phyloP scores from a whole-genome alignment of 2,329 filamentous ascomycete genomes.

The Fusarium oxysporum region DNA sequence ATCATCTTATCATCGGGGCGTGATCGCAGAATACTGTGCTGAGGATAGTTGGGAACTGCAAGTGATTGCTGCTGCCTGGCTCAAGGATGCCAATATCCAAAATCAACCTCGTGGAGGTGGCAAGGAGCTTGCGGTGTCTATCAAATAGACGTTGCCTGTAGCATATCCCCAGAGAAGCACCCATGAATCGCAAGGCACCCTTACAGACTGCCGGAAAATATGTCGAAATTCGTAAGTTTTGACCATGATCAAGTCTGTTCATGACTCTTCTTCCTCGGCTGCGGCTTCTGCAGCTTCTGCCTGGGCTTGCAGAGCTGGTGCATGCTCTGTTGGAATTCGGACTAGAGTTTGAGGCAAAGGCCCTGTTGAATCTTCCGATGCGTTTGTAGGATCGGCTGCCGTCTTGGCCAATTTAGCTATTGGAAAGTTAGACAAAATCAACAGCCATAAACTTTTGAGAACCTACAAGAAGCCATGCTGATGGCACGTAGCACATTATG shows the following conservation, averaged over 20 bases:
- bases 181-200: neutral
- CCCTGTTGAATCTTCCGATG: constrained; percentile 57
- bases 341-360: constrained; percentile 84
- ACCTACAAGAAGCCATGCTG: constrained; percentile 85
- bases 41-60: neutral
- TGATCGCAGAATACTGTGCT: neutral
- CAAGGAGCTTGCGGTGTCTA: neutral
- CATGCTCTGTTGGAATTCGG: constrained; percentile 85
- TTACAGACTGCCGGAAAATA: neutral
- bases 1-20: neutral
- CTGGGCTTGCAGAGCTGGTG: constrained; percentile 71
- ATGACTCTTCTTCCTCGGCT: constrained; percentile 54
- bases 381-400: constrained; percentile 54
- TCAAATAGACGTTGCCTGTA: neutral
- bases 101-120: neutral
- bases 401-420: constrained; percentile 77
- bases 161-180: neutral
- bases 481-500: constrained; percentile 87
- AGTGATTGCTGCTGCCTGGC: neutral
- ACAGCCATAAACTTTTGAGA: neutral
- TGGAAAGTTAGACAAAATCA: neutral
- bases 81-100: neutral
- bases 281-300: constrained; percentile 63
- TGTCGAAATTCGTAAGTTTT: neutral
- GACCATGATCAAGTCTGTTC: neutral